A percentile compares a stretch with the other conserved stretches of the same genome.
Evolutionary conservation across 371 early-diverging fungal genomes (phyloP).

Genomic region (Mucor lusitanicus): DNA sequence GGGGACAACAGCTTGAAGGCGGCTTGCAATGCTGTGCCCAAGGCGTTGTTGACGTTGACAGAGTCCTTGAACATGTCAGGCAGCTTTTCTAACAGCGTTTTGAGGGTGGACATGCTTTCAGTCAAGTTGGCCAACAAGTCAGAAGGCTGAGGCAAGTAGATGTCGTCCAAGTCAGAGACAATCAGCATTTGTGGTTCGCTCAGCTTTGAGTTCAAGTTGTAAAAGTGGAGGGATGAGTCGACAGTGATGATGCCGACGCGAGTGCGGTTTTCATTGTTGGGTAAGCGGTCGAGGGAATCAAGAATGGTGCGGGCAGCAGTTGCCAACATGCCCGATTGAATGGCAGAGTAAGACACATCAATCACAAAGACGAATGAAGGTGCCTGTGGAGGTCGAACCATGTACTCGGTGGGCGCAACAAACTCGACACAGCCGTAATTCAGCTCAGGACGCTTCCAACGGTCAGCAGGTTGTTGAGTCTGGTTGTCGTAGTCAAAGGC

Average conservation of each 20-base stretch:
- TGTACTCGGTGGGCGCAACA: conserved; percentile 82
- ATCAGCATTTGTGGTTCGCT: conserved; percentile 82
- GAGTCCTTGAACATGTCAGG: conserved; percentile 65
- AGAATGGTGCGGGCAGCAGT: conserved; percentile 64
- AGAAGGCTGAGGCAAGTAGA: conserved; percentile 68
- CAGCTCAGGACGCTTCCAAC: conserved; percentile 75
- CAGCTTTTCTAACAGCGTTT: conserved; percentile 50
- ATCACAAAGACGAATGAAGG: conserved; percentile 84
- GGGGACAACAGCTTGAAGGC: conserved; percentile 70
- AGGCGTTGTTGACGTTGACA: conserved; percentile 54
- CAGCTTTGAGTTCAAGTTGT: conserved; percentile 75
- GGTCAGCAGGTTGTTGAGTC: conserved; percentile 64
- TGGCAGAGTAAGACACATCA: conserved; percentile 73
- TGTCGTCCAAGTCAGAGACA: conserved; percentile 75
- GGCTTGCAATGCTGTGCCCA: conserved; percentile 80
- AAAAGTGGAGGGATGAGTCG: conserved; percentile 77
- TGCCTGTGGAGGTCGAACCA: conserved; percentile 84
- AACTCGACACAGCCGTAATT: conserved; percentile 78
- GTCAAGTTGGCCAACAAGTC: conserved; percentile 80
- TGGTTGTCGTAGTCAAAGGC: conserved; percentile 80
- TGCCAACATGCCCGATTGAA: conserved; percentile 64
- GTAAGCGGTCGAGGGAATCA: conserved; percentile 69
- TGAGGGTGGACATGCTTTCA: conserved; percentile 44
- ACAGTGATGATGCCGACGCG: conserved; percentile 79
- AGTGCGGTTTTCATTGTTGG: conserved; percentile 77